Base-by-base conservation (phyloP, 352 stramenopile species). In the Phytophthora pseudosyringae region DNA sequence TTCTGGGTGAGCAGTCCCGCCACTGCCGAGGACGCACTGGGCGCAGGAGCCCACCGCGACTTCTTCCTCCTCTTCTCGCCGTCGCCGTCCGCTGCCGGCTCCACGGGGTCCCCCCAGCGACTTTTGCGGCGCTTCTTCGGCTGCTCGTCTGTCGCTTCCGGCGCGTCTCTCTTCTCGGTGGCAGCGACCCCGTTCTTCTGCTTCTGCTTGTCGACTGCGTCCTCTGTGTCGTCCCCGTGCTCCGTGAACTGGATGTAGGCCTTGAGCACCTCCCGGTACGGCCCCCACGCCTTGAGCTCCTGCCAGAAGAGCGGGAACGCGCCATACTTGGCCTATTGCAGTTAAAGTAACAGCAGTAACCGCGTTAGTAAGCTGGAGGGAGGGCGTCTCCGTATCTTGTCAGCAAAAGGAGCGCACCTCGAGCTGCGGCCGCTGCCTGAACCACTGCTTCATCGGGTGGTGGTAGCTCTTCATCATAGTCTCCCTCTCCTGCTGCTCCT, bases 231-330 rank as follows among this genome's bases (percentile, higher is more conserved):
- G 12, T 76, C 61, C 35, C 58, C 57, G 56, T 83, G 57, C 59
- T 93, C 80, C 26, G 76, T 95, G 49, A 88, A 85, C 49, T 81
- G 86, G 53, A 99, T 79, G 69, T 94, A 99, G 57, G 85, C 71
- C 65, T 97, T 95, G 9, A 97, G 76, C 35, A 97, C 87, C 51
- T 97, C 89, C 28, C 94, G 96, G 73, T 97, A 98, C 56, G 90
- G 91, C 36, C 72, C 66, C 96, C 96, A 98, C 43, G 83, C 93
- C 65, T 98, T 89, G 25, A 98, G 80, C 71, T 98, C 95, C 73
- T 98, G 94, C 95, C 95, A 98, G 63, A 99, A 97, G 15, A 92
- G 64, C 35, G 95, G 96, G 77, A 97, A 98, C 13, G 71, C 69
- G n/a, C 95, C 96, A 65, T 98, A 92, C 43, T 88, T 93, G 4